These are phyloP conservation scores for Talaromyces sp. DNA, from an alignment of 2,329 filamentous ascomycete species.

Conservation along the genomic window DNA sequence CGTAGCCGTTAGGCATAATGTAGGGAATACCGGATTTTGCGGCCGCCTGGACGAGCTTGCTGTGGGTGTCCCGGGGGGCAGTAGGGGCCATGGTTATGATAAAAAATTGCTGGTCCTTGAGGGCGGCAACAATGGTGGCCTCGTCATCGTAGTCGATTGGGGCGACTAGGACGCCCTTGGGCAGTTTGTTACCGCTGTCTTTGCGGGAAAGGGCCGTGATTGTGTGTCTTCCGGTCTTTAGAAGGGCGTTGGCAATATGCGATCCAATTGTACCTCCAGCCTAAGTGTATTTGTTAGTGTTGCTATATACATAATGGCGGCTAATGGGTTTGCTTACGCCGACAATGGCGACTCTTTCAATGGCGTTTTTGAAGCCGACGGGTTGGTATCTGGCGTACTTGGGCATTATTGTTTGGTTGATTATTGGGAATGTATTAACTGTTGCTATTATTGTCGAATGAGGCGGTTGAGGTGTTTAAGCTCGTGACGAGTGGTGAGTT, in stretches of 20 bases:
- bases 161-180: slow-evolving; percentile 41
- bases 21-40: slow-evolving; percentile 52
- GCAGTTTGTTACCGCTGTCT: slow-evolving; percentile 39
- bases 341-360: slow-evolving; percentile 37
- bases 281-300: slow-evolving; percentile 18
- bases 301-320: not conserved
- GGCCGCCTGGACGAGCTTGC: slow-evolving; percentile 49
- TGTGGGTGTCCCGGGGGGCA: slow-evolving; percentile 45
- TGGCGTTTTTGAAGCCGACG: slow-evolving; percentile 22
- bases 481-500: not conserved
- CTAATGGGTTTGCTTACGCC: slow-evolving; percentile 23
- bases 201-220: slow-evolving; percentile 50
- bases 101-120: slow-evolving; percentile 53
- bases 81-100: slow-evolving; percentile 49
- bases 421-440: not conserved
- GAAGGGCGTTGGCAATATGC: slow-evolving; percentile 29
- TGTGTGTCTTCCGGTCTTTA: slow-evolving; percentile 46
- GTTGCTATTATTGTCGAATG: not conserved
- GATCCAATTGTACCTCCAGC: slow-evolving; percentile 32
- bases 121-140: slow-evolving; percentile 44
- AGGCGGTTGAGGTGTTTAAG: not conserved
- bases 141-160: slow-evolving; percentile 48
- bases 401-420: not conserved
- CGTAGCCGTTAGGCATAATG: slow-evolving; percentile 51
- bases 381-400: slow-evolving; percentile 9